Evolutionary conservation across 192 early-diverging fungal genomes (phyloP).

Genomic region (Jimgerdemannia flammicorona): DNA sequence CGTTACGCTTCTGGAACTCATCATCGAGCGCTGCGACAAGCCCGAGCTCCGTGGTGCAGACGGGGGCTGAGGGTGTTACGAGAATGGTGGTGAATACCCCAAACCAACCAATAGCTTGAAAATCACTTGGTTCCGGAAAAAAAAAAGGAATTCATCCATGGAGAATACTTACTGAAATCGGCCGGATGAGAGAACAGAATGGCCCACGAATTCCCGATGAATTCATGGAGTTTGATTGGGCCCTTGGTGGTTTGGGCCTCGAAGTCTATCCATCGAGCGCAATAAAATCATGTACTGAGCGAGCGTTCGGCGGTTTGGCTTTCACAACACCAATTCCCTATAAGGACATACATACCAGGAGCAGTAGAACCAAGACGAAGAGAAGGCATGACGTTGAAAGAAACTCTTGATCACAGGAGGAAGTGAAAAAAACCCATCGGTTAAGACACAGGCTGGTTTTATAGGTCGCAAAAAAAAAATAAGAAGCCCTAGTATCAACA

Average conservation of each 20-base stretch:
- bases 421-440: too few relatives aligned
- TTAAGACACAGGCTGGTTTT: too few relatives aligned
- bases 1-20: slow-evolving; percentile 76
- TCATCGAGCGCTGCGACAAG: slow-evolving; percentile 76
- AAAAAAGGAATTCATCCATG: too few relatives aligned
- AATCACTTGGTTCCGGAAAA: neutral
- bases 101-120: neutral
- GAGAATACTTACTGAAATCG: slow-evolving; percentile 80
- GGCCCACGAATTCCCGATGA: slow-evolving; percentile 82
- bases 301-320: too few relatives aligned
- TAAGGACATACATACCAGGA: slow-evolving; percentile 27
- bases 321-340: too few relatives aligned
- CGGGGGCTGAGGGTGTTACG: slow-evolving; percentile 55
- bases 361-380: slow-evolving; percentile 58
- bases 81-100: neutral
- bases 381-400: slow-evolving; percentile 34
- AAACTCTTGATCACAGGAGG: neutral
- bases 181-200: slow-evolving; percentile 99
- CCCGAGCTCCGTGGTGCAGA: slow-evolving; percentile 97
- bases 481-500: too few relatives aligned
- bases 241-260: slow-evolving; percentile 84
- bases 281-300: too few relatives aligned
- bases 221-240: slow-evolving; percentile 88
- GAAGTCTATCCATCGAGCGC: slow-evolving; percentile 52
- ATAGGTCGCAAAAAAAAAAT: too few relatives aligned